Evolutionary conservation across 2,329 filamentous ascomycete genomes (phyloP).

Genomic region (Ascochyta rabiei): DNA sequence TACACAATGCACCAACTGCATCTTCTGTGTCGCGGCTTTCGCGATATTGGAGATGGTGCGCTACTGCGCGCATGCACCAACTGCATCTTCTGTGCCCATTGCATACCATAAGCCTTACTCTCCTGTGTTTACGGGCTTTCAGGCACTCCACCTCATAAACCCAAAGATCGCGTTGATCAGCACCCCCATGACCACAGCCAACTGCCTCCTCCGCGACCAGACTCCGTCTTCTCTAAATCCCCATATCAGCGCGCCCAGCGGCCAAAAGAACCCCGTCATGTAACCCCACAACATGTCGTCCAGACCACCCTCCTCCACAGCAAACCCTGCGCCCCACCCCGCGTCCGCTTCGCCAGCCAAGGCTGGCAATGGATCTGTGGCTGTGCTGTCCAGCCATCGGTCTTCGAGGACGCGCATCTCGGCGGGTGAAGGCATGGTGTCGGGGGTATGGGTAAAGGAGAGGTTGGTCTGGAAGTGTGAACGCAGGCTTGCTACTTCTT

Average conservation of each 20-base stretch:
- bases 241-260: slow-evolving; percentile 84
- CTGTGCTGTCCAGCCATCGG: slow-evolving; percentile 78
- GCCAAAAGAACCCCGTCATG: slow-evolving; percentile 93
- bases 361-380: slow-evolving; percentile 52
- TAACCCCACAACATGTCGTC: slow-evolving; percentile 90
- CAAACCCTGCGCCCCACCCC: slow-evolving; percentile 59
- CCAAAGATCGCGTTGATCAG: slow-evolving; percentile 80
- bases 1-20: neutral
- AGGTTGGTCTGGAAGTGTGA: slow-evolving; percentile 90
- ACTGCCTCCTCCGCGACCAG: slow-evolving; percentile 81
- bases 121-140: neutral
- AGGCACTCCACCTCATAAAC: slow-evolving; percentile 64
- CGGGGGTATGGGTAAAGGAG: slow-evolving; percentile 79
- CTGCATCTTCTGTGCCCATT: neutral
- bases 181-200: slow-evolving; percentile 86
- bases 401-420: slow-evolving; percentile 82
- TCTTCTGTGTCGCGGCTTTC: neutral
- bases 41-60: neutral
- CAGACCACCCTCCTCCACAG: slow-evolving; percentile 66
- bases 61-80: neutral
- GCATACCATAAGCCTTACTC: neutral
- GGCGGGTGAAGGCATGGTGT: slow-evolving; percentile 82
- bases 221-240: slow-evolving; percentile 84
- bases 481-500: slow-evolving; percentile 83
- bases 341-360: slow-evolving; percentile 45